Conservation (phyloP, 331 rosid species). For the Malus hybrid region DNA sequence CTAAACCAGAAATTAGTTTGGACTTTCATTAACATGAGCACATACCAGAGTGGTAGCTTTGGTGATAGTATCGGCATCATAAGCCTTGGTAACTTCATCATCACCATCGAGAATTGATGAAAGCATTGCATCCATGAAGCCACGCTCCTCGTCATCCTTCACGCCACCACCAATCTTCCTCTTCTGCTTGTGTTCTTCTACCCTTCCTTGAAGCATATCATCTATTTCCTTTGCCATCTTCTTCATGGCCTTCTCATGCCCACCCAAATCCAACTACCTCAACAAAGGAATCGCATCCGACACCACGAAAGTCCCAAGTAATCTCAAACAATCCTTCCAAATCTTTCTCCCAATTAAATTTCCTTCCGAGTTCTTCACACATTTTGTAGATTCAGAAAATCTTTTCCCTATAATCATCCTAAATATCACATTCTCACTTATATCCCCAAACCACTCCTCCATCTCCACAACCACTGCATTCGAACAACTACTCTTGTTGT, state of each 20-base stretch:
- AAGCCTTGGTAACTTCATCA: neutral
- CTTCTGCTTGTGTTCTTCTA: neutral
- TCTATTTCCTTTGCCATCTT: neutral
- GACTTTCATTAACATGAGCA: neutral
- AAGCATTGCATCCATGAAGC: slow-evolving; percentile 1
- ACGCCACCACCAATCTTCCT: neutral
- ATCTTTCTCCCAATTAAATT: neutral
- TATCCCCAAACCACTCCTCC: neutral
- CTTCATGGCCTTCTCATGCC: neutral
- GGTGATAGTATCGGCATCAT: neutral
- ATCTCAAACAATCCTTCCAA: neutral
- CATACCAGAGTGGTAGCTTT: slow-evolving; percentile 5
- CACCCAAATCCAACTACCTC: slow-evolving; percentile 3
- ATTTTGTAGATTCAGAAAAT: neutral
- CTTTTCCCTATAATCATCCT: neutral
- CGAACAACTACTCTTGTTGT: neutral
- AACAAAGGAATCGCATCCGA: neutral
- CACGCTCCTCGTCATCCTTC: neutral
- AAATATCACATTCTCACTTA: neutral
- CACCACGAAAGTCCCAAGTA: neutral
- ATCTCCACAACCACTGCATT: slow-evolving; percentile 1
- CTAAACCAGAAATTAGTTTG: no score
- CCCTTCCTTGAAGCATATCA: neutral
- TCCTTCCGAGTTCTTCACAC: neutral
- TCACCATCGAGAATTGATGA: neutral